Percentiles rank a stretch among this genome's conserved stretches.
Conservation (phyloP, 192 early-diverging fungal species). For the Coemansia sp. region DNA sequence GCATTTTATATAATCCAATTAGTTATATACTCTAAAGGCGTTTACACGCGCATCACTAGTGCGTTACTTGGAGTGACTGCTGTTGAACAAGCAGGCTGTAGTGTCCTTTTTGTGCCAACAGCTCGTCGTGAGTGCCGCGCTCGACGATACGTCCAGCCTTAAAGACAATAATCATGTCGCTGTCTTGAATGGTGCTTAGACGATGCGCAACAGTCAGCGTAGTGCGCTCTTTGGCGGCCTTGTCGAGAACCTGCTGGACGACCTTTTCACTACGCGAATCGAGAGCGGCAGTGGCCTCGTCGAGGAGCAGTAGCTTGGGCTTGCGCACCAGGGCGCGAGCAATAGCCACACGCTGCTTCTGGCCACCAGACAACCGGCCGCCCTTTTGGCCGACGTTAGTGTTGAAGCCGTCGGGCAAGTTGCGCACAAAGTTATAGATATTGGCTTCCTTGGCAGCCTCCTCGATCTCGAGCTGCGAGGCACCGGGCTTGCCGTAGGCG, state of each 20-base stretch:
- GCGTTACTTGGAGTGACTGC: constrained; percentile 25
- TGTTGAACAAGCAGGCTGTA: constrained; percentile 58
- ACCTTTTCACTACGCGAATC: constrained; percentile 77
- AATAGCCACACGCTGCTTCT: constrained; percentile 65
- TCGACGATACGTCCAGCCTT: constrained; percentile 55
- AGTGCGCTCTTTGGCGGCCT: constrained; percentile 66
- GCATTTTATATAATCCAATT: no score
- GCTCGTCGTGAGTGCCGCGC: constrained; percentile 65
- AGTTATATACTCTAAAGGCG: no score
- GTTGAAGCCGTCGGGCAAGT: constrained; percentile 59
- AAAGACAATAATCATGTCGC: no score
- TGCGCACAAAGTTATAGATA: constrained; percentile 60
- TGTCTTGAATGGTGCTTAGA: no score
- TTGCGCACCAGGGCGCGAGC: constrained; percentile 66
- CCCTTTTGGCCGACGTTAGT: constrained; percentile 70
- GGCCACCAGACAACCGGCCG: constrained; percentile 8
- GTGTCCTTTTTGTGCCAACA: constrained; percentile 58
- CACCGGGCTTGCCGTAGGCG: constrained; percentile 58
- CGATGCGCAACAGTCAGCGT: constrained; percentile 73
- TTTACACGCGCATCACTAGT: constrained; percentile 3
- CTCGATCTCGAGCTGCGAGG: constrained; percentile 27
- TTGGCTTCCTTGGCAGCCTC: constrained; percentile 54
- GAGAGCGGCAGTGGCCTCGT: constrained; percentile 80
- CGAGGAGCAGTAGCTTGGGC: constrained; percentile 71
- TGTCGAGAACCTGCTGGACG: constrained; percentile 76